phyloP scores from a whole-genome alignment of 441 rosid genomes.

The Adansonia grandidieri region DNA sequence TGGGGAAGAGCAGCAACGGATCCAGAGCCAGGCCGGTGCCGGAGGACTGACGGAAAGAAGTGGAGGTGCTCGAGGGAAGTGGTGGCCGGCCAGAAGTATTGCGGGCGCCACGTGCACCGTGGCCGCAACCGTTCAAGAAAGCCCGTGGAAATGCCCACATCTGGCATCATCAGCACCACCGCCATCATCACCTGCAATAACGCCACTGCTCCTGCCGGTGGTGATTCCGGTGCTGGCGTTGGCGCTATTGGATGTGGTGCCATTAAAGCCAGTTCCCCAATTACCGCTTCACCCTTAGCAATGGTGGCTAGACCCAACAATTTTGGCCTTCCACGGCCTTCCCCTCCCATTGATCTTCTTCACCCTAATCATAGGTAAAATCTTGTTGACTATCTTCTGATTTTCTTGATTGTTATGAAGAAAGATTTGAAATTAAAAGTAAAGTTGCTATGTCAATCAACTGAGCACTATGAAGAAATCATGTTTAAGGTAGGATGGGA shows the following conservation, averaged over 20 bases:
- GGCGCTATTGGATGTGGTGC: no score
- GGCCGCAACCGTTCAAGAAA: constrained; percentile 99
- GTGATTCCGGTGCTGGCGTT: no score
- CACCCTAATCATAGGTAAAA: constrained; percentile 64
- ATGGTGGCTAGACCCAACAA: constrained; percentile 31
- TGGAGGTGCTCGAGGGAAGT: constrained; percentile 98
- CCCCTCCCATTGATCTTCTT: constrained; percentile 64
- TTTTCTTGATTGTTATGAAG: not conserved
- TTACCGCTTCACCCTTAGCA: constrained; percentile 30
- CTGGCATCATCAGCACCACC: constrained; percentile 5
- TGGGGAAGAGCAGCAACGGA: constrained; percentile 88
- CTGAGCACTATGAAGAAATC: no score
- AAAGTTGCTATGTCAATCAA: no score
- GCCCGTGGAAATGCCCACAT: constrained; percentile 94
- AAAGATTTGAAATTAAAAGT: no score
- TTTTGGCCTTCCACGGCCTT: constrained; percentile 54
- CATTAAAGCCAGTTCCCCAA: no score
- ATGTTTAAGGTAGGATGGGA: no score
- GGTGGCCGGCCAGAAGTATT: constrained; percentile 88
- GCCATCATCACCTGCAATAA: no score
- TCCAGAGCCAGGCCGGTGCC: constrained; percentile 97
- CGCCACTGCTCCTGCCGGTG: no score
- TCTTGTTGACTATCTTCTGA: no score
- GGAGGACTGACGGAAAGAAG: constrained; percentile 96
- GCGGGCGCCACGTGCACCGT: constrained; percentile 99